These are phyloP conservation scores for Penicillium coffeae DNA, from an alignment of 495 filamentous ascomycete species.

Conservation along the genomic window DNA sequence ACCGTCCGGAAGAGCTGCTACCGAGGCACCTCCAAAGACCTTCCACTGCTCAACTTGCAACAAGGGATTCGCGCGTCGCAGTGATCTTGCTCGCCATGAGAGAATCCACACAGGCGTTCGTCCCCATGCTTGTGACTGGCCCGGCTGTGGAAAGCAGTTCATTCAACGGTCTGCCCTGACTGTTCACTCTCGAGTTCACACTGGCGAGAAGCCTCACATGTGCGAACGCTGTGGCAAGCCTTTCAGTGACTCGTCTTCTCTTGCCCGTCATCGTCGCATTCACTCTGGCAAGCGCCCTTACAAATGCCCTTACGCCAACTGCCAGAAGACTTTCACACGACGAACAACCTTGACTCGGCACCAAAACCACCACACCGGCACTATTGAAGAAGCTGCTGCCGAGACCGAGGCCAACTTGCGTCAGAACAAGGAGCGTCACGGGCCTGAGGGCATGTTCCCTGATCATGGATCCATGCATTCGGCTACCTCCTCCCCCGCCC, in stretches of 20 bases:
- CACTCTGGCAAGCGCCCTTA: slow-evolving; percentile 96
- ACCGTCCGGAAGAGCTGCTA: slow-evolving; percentile 42
- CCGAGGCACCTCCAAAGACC: slow-evolving; percentile 63
- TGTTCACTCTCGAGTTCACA: slow-evolving; percentile 92
- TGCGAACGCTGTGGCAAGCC: slow-evolving; percentile 98
- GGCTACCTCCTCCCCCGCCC: slow-evolving; percentile 75
- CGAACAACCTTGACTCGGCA: slow-evolving; percentile 93
- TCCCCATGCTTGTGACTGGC: slow-evolving; percentile 89
- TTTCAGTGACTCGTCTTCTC: slow-evolving; percentile 96
- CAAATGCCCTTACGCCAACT: slow-evolving; percentile 95
- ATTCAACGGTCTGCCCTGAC: slow-evolving; percentile 98
- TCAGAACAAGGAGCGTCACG: slow-evolving; percentile 53
- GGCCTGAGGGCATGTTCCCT: slow-evolving; percentile 73
- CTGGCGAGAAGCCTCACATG: slow-evolving; percentile 97
- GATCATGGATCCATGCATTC: slow-evolving; percentile 78
- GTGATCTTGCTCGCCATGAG: slow-evolving; percentile 93
- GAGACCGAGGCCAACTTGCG: slow-evolving; percentile 79
- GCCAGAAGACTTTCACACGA: slow-evolving; percentile 97
- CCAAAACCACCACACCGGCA: slow-evolving; percentile 93
- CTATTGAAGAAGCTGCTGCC: slow-evolving; percentile 86
- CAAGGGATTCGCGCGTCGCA: slow-evolving; percentile 90
- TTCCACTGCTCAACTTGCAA: slow-evolving; percentile 89
- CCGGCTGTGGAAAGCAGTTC: slow-evolving; percentile 90
- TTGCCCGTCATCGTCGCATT: slow-evolving; percentile 90
- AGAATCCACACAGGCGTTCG: slow-evolving; percentile 90